Percentiles rank a stretch among this genome's conserved stretches.
These are phyloP conservation scores for Aspergillus quadrilineatus DNA, from an alignment of 2,329 filamentous ascomycete species.

Conservation along the genomic window DNA sequence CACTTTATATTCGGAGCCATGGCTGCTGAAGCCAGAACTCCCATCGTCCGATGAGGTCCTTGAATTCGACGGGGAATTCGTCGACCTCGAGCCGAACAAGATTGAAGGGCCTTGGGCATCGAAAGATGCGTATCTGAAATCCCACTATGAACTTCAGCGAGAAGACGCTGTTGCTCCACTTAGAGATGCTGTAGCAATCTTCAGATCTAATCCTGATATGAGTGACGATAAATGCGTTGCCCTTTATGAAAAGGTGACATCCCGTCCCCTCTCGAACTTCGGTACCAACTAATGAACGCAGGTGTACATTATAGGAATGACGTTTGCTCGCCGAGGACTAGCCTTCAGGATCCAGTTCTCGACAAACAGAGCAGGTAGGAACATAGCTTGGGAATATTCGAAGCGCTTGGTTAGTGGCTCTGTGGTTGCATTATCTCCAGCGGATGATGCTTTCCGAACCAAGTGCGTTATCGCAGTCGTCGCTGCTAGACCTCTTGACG, in stretches of 20 bases:
- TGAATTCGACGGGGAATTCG: constrained; percentile 26
- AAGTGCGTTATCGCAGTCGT: constrained; percentile 70
- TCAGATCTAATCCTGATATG: constrained; percentile 55
- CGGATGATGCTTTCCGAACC: constrained; percentile 59
- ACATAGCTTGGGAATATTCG: constrained; percentile 66
- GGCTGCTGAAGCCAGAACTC: constrained; percentile 41
- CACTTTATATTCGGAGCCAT: constrained; percentile 36
- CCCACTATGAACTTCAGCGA: constrained; percentile 72
- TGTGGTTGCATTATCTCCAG: constrained; percentile 56
- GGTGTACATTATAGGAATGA: constrained; percentile 66
- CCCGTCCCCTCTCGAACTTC: not conserved
- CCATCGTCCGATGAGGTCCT: constrained; percentile 43
- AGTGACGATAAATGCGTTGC: constrained; percentile 59
- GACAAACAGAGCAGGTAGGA: constrained; percentile 61
- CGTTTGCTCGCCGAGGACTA: constrained; percentile 62
- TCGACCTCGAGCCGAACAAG: constrained; percentile 53
- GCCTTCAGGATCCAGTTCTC: constrained; percentile 71
- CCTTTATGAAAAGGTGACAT: constrained; percentile 67
- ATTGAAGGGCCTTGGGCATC: constrained; percentile 58
- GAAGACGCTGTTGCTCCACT: constrained; percentile 72
- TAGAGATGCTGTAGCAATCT: constrained; percentile 62
- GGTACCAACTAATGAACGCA: constrained; percentile 32
- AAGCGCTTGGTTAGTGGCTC: constrained; percentile 57
- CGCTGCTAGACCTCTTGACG: constrained; percentile 65
- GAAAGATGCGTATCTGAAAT: constrained; percentile 65